phyloP scores from a whole-genome alignment of 495 filamentous ascomycete genomes.

The Lichina pygmaea region DNA sequence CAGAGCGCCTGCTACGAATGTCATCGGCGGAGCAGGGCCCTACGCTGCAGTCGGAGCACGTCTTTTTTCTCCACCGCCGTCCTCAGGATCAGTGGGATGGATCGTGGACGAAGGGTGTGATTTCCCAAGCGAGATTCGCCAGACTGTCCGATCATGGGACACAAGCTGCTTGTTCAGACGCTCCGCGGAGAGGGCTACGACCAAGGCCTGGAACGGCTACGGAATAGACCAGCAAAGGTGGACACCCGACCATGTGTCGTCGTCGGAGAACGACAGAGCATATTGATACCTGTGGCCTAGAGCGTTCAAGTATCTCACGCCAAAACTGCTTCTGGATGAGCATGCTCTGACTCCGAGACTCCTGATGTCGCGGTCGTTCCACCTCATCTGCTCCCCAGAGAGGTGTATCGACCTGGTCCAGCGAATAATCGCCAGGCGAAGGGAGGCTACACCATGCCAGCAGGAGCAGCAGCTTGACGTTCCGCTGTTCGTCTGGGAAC shows the following conservation, averaged over 20 bases:
- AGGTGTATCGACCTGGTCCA: constrained; percentile 52
- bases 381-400: constrained; percentile 59
- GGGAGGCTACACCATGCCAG: constrained; percentile 5
- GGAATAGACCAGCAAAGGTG: constrained; percentile 27
- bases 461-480: constrained; percentile 7
- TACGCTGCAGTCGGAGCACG: constrained; percentile 76
- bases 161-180: constrained; percentile 43
- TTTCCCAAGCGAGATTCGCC: constrained; percentile 40
- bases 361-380: constrained; percentile 47
- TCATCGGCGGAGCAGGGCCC: constrained; percentile 66
- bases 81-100: constrained; percentile 41
- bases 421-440: constrained; percentile 24
- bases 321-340: constrained; percentile 52
- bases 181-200: constrained; percentile 43
- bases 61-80: constrained; percentile 41
- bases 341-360: constrained; percentile 26
- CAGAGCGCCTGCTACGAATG: constrained; percentile 31
- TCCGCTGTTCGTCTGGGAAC: constrained; percentile 82
- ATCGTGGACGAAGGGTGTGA: constrained; percentile 75
- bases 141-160: constrained; percentile 38
- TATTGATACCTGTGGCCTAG: constrained; percentile 1
- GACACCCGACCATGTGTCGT: constrained; percentile 6
- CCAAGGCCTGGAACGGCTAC: constrained; percentile 82
- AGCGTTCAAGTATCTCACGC: constrained; percentile 70
- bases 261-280: too few species aligned